phyloP scores from a whole-genome alignment of 257 asterid genomes.

The Catharanthus roseus region DNA sequence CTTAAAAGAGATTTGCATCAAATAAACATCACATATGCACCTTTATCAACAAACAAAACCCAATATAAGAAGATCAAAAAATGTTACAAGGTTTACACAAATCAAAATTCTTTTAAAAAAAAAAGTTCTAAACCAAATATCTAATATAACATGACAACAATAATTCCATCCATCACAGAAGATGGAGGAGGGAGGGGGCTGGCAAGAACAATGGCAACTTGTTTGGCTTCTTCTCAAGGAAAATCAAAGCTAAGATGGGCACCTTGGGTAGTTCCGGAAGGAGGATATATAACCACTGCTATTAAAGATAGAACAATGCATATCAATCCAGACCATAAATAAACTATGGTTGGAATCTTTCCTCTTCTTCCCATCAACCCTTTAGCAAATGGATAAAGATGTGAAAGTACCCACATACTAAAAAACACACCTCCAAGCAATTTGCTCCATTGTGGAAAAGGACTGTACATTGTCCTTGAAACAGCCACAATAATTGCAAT shows the following conservation, averaged over 20 bases:
- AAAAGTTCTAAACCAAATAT: background rate
- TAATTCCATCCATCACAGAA: background rate
- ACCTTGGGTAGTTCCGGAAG: conserved; percentile 32
- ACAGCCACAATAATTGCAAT: conserved; percentile 66
- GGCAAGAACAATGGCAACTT: too few relatives aligned
- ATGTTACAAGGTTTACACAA: conserved; percentile 20
- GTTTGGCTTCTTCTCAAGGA: too few relatives aligned
- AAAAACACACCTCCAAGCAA: conserved; percentile 80
- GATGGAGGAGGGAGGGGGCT: background rate
- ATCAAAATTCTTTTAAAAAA: background rate
- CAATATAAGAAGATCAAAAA: too few relatives aligned
- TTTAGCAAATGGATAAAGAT: conserved; percentile 82
- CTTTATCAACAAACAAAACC: too few relatives aligned
- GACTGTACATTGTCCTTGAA: conserved; percentile 66
- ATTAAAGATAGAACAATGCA: conserved; percentile 70
- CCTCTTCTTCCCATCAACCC: conserved; percentile 83
- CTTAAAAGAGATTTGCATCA: too few relatives aligned
- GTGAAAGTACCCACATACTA: conserved; percentile 90
- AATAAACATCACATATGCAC: too few relatives aligned
- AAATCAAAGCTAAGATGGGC: conserved; percentile 31
- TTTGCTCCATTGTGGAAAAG: conserved; percentile 86
- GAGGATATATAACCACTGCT: conserved; percentile 65
- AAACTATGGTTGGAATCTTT: conserved; percentile 81
- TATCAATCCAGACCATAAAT: conserved; percentile 81
- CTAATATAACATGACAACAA: background rate